These are phyloP conservation scores for Solanum ossicruentum DNA, from an alignment of 257 asterid genomes.

Conservation along the genomic window DNA sequence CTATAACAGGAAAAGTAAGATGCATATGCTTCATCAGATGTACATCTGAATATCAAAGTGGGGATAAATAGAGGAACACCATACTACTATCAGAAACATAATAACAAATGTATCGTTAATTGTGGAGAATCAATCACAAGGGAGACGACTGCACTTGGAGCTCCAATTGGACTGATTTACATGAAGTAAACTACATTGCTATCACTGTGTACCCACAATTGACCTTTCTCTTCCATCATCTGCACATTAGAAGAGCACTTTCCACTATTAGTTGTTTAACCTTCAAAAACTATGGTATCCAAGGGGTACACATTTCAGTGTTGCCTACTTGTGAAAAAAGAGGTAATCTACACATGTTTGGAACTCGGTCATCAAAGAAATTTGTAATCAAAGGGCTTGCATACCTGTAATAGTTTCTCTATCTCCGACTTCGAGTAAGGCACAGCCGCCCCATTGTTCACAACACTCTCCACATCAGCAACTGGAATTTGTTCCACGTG, in stretches of 20 bases:
- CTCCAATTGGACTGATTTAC: not conserved
- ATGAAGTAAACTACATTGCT: slow-evolving; percentile 19
- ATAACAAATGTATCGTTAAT: not conserved
- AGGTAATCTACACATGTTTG: not conserved
- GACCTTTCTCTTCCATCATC: slow-evolving; percentile 49
- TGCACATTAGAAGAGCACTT: slow-evolving; percentile 15
- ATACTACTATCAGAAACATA: not conserved
- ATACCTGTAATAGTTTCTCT: slow-evolving; percentile 60
- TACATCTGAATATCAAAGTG: not conserved
- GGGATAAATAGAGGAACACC: not conserved
- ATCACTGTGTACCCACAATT: slow-evolving; percentile 29
- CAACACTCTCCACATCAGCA: slow-evolving; percentile 58
- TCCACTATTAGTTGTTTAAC: not conserved
- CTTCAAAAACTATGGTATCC: not conserved
- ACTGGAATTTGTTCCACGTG: slow-evolving; percentile 63
- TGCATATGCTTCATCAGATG: not conserved
- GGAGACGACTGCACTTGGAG: not conserved
- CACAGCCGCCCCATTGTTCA: slow-evolving; percentile 44
- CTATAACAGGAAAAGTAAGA: not conserved
- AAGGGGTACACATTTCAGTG: not conserved
- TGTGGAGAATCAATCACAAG: not conserved
- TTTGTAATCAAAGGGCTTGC: not conserved
- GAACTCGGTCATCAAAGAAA: not conserved
- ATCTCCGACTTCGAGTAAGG: slow-evolving; percentile 57
- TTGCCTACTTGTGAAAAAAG: not conserved